phyloP scores from a whole-genome alignment of 2,329 filamentous ascomycete species.

The Gaeumannomyces tritici region DNA sequence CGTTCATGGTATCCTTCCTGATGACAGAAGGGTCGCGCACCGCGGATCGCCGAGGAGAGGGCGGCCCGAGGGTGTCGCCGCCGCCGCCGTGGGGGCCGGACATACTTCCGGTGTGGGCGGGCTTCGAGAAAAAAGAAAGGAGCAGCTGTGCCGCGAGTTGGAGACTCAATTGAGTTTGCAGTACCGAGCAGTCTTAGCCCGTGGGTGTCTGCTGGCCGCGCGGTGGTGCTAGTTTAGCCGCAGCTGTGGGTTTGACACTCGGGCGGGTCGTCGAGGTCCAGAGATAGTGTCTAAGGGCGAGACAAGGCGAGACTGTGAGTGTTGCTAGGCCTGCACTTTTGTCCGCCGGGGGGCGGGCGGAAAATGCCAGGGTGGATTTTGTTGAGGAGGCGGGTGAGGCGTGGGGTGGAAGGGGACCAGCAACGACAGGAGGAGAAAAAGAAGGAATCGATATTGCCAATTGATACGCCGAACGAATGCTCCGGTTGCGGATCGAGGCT shows the following conservation, averaged over 20 bases:
- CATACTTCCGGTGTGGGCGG: not conserved
- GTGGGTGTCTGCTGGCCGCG: not conserved
- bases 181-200: not conserved
- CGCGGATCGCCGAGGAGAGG: constrained; percentile 10
- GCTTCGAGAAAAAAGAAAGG: not conserved
- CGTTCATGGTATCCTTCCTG: constrained; percentile 37
- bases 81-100: not conserved
- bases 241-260: not conserved
- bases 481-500: not conserved
- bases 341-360: not conserved
- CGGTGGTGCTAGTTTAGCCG: not conserved
- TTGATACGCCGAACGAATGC: not conserved
- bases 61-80: not conserved
- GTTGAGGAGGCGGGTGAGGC: not conserved
- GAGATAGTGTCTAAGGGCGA: not conserved
- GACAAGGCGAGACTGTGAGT: not conserved
- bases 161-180: not conserved
- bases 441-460: not conserved
- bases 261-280: not conserved
- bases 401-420: not conserved
- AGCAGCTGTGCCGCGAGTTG: not conserved
- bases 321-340: not conserved
- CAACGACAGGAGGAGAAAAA: not conserved
- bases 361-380: not conserved
- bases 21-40: constrained; percentile 17